These are phyloP conservation scores for Annulohypoxylon moriforme DNA, from an alignment of 495 filamentous ascomycete genomes.

Conservation along the genomic window DNA sequence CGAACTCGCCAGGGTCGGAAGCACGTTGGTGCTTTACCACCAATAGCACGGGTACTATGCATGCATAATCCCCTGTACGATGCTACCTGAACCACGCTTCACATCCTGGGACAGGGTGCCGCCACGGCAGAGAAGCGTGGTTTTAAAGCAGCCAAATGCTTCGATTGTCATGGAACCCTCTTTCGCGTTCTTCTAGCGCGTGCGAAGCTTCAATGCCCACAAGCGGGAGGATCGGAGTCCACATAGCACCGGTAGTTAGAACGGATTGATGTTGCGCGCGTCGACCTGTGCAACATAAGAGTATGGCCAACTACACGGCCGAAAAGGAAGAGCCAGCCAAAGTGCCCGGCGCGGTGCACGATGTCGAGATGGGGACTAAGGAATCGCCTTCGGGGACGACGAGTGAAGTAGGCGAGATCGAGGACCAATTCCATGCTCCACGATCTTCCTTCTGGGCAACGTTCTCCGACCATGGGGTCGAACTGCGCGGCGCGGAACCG, in stretches of 20 bases:
- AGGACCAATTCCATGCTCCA: slow-evolving; percentile 35
- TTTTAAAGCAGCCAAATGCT: slow-evolving; percentile 7
- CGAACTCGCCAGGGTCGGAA: slow-evolving; percentile 5
- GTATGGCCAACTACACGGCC: slow-evolving; percentile 16
- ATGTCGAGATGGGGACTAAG: slow-evolving; percentile 34
- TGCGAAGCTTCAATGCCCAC: background rate
- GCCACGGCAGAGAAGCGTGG: slow-evolving; percentile 10
- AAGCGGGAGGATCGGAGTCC: background rate
- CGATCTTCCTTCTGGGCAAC: slow-evolving; percentile 35
- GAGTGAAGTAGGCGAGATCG: slow-evolving; percentile 32
- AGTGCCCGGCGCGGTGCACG: slow-evolving; percentile 1
- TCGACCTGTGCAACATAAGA: background rate
- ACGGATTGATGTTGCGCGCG: background rate
- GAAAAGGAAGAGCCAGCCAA: slow-evolving; percentile 17
- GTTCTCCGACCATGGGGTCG: slow-evolving; percentile 46
- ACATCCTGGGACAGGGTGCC: slow-evolving; percentile 15
- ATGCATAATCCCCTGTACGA: background rate
- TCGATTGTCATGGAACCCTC: background rate
- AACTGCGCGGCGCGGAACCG: slow-evolving; percentile 65
- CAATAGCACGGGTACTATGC: too few species aligned
- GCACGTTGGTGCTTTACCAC: background rate
- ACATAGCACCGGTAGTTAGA: background rate
- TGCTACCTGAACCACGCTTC: slow-evolving; percentile 17
- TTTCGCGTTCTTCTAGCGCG: background rate
- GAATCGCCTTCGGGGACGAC: slow-evolving; percentile 13